phyloP scores from a whole-genome alignment of 2,329 filamentous ascomycete species.

The Exophiala lecanii-corni region DNA sequence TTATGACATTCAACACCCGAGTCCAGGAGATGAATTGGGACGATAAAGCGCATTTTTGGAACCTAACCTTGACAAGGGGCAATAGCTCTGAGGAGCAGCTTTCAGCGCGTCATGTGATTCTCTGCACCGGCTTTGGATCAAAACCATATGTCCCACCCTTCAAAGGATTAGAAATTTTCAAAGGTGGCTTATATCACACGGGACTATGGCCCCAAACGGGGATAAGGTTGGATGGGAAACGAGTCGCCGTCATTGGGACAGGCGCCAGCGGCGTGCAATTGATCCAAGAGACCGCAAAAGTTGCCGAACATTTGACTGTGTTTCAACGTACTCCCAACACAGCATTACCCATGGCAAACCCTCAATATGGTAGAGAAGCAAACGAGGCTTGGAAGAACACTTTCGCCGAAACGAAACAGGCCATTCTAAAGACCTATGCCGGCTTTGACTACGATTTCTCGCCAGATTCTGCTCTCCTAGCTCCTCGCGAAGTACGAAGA shows the following conservation, averaged over 20 bases:
- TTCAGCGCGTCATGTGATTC: slow-evolving; percentile 26
- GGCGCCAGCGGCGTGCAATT: slow-evolving; percentile 61
- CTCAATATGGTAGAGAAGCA: slow-evolving; percentile 45
- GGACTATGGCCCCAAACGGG: slow-evolving; percentile 53
- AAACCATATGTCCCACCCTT: slow-evolving; percentile 58
- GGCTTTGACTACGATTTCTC: slow-evolving; percentile 51
- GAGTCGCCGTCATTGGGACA: slow-evolving; percentile 59
- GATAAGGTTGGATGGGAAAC: slow-evolving; percentile 51
- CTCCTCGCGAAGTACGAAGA: slow-evolving; percentile 29
- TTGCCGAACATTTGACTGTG: slow-evolving; percentile 45
- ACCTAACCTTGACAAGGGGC: not conserved
- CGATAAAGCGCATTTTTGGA: not conserved
- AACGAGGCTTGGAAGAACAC: slow-evolving; percentile 46
- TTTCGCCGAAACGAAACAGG: not conserved
- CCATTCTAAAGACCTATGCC: slow-evolving; percentile 25
- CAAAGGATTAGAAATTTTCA: slow-evolving; percentile 54
- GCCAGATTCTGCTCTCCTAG: slow-evolving; percentile 37
- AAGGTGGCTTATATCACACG: slow-evolving; percentile 55
- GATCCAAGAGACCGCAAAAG: slow-evolving; percentile 53
- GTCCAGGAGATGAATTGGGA: slow-evolving; percentile 25
- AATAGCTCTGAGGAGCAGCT: not conserved
- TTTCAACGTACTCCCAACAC: slow-evolving; percentile 63
- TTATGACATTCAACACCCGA: slow-evolving; percentile 3
- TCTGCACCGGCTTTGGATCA: slow-evolving; percentile 44
- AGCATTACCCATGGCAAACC: slow-evolving; percentile 53